Base-by-base conservation (phyloP, 2,329 filamentous ascomycete genomes). In the Alternaria dauci region DNA sequence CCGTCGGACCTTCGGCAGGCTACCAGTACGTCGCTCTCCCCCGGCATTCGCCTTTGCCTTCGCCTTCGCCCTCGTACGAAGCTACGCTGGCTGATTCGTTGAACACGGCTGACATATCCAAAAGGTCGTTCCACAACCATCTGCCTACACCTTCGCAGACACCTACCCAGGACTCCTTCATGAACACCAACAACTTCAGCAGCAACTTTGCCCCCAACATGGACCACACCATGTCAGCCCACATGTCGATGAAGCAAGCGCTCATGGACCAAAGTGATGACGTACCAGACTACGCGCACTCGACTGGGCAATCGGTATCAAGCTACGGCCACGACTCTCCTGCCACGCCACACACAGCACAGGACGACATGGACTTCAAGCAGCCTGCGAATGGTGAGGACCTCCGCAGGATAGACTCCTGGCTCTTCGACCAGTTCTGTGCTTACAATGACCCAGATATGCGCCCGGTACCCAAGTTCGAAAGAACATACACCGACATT, bases 401-500 rank as follows among this genome's bases (percentile, higher is more conserved):
- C 30, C 65, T 68, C 64, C 47, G 47, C 52, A 71, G 74, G 62
- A 71, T 79, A 64, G 77, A 80, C 51, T 72, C 70, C 39, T 86
- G 85, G 85, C 71, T 75, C 42, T 82, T 87, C 81, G 81, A 87
- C 79, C 81, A 87, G 76, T 88, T 87, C 90, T 93, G 88, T 94
- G 89, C 81, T 75, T 80, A 83, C 77, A 80, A 84, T 80, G 78
- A 82, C 78, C 71, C 83, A 88, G 85, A 87, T 80, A 85, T 76
- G 59, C 68, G 75, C 63, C 78, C 71, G 16, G 76, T 87, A 66
- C 91, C 93, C 26, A 95, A 94, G 79, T 86, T 96, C 65, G 90
- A 93, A 68, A 86, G 93, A 58, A 95, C 93, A 0, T 92, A 95
- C 81, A 94, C 93, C 18, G 93, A 96, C 73, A 86, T 92, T 51